phyloP scores from a whole-genome alignment of 495 filamentous ascomycete species.

The Daldinia bambusicola region DNA sequence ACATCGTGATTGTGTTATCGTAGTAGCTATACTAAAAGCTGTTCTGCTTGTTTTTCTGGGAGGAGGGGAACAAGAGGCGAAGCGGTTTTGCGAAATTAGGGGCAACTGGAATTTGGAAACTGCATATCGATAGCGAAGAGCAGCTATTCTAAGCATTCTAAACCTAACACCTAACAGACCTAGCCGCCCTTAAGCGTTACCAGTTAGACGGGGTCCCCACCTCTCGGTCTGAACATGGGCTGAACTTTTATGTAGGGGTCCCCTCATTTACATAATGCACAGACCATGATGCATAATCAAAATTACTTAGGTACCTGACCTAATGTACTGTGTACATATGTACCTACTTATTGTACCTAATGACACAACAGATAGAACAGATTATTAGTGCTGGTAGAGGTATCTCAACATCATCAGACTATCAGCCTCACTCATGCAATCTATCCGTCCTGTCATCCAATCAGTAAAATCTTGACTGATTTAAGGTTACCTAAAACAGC shows the following conservation, averaged over 20 bases:
- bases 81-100: slow-evolving; percentile 7
- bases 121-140: slow-evolving; percentile 25
- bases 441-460: slow-evolving; percentile 12
- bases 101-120: background rate
- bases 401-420: background rate
- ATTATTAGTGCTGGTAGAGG: background rate
- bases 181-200: too few species aligned
- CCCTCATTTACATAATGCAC: slow-evolving; percentile 5
- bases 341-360: too few species aligned
- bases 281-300: background rate
- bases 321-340: background rate
- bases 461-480: slow-evolving; percentile 2
- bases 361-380: too few species aligned
- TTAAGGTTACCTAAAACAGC: slow-evolving; percentile 21
- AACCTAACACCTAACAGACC: too few species aligned
- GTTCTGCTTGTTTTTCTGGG: slow-evolving; percentile 5
- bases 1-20: slow-evolving; percentile 39
- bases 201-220: background rate
- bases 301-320: too few species aligned
- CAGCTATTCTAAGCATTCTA: background rate
- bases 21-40: slow-evolving; percentile 4
- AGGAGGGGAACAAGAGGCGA: slow-evolving; percentile 16
- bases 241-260: slow-evolving; percentile 16
- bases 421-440: slow-evolving; percentile 38
- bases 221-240: background rate